Evolutionary conservation across 148 eudicot genomes (phyloP).

Genomic region (Rhododendron mucronatum): DNA sequence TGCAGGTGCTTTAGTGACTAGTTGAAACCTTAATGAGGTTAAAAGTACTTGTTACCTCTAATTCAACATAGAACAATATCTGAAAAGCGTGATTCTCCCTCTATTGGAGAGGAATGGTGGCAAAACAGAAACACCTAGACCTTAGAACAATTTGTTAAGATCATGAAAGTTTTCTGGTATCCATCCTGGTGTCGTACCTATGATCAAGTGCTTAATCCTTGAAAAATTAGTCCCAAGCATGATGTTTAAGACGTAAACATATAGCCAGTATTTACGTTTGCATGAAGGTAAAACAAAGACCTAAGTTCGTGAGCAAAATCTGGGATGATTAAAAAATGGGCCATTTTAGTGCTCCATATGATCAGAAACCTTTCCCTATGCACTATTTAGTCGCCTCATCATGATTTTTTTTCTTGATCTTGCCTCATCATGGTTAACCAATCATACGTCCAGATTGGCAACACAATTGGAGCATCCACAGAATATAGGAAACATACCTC

Average conservation of each 20-base stretch:
- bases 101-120: neutral
- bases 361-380: neutral
- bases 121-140: neutral
- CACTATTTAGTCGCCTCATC: neutral
- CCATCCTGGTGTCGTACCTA: neutral
- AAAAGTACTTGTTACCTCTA: neutral
- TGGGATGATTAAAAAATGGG: neutral
- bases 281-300: neutral
- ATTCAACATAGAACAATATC: neutral
- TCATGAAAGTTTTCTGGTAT: neutral
- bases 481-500: slow-evolving; percentile 52
- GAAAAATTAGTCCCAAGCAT: neutral
- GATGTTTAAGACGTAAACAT: neutral
- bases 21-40: neutral
- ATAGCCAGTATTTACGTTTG: neutral
- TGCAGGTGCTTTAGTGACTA: slow-evolving; percentile 7
- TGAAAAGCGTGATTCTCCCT: neutral
- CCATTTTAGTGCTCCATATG: neutral
- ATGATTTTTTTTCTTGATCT: neutral
- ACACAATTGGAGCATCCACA: slow-evolving; percentile 3
- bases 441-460: neutral
- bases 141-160: neutral
- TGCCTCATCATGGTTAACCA: neutral
- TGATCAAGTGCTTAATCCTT: neutral
- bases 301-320: neutral